phyloP scores from a whole-genome alignment of 2,329 filamentous ascomycete species.

The Madurella fahalii region DNA sequence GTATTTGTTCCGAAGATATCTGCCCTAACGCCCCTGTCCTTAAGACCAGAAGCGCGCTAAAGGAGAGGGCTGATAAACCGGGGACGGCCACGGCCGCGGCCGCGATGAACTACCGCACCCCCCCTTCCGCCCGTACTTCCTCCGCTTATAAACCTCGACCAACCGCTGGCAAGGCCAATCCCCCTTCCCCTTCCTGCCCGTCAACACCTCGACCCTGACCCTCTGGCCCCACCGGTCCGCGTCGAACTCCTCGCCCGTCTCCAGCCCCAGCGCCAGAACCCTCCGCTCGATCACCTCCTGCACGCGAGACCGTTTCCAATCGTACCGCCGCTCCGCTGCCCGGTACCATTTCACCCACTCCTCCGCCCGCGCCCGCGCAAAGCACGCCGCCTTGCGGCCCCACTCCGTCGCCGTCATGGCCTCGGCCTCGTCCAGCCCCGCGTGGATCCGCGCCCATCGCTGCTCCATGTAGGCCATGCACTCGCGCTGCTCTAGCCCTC shows the following conservation, averaged over 20 bases:
- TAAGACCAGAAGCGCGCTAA: neutral
- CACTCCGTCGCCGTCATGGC: neutral
- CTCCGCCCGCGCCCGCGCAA: neutral
- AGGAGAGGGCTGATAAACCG: neutral
- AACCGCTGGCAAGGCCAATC: neutral
- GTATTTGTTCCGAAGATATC: too few species aligned
- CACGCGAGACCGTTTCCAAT: neutral
- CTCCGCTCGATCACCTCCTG: neutral
- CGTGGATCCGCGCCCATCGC: neutral
- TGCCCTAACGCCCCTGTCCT: neutral
- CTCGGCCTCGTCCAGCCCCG: neutral
- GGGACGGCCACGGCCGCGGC: neutral
- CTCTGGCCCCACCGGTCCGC: neutral
- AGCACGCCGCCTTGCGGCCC: too few species aligned
- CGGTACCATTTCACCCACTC: neutral
- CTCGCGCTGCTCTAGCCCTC: neutral
- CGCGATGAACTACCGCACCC: neutral
- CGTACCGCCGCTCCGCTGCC: too few species aligned
- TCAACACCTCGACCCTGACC: neutral
- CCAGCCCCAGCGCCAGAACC: neutral
- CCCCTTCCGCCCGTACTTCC: neutral
- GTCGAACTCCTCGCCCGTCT: neutral
- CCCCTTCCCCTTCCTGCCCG: neutral
- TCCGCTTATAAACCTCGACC: constrained; percentile 1
- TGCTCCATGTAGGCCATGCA: neutral